Conservation (phyloP, 495 filamentous ascomycete species). For the Trichoderma virens region DNA sequence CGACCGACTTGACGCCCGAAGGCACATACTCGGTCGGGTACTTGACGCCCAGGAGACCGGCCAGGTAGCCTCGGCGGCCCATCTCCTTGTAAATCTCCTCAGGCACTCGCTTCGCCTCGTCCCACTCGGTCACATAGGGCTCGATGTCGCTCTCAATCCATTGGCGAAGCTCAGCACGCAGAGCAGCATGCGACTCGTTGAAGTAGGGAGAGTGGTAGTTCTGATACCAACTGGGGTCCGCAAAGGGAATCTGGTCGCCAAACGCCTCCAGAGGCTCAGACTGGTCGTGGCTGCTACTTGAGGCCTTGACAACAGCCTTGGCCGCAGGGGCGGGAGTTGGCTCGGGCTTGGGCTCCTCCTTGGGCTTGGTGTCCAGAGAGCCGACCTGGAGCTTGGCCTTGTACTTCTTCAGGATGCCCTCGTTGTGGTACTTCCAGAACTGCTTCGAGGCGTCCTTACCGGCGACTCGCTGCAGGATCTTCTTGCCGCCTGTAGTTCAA, state of each 20-base stretch:
- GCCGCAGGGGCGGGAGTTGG: conserved; percentile 47
- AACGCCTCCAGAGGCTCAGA: conserved; percentile 72
- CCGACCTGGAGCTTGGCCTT: conserved; percentile 80
- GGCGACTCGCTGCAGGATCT: conserved; percentile 88
- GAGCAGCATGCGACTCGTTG: conserved; percentile 83
- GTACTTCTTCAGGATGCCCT: conserved; percentile 91
- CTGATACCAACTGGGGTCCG: conserved; percentile 94
- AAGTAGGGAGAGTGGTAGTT: conserved; percentile 93
- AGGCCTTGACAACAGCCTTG: conserved; percentile 42
- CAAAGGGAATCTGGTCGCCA: conserved; percentile 82
- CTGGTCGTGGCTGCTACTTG: conserved; percentile 44
- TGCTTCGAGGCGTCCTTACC: conserved; percentile 97
- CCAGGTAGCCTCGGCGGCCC: conserved; percentile 86
- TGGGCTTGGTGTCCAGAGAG: conserved; percentile 80
- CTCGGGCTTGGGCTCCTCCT: conserved; percentile 49
- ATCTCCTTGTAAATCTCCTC: conserved; percentile 88
- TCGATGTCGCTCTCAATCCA: conserved; percentile 90
- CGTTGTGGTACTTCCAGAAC: conserved; percentile 99
- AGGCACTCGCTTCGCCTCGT: conserved; percentile 85
- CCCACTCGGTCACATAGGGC: conserved; percentile 91
- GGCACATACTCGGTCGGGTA: conserved; percentile 69
- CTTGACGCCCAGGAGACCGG: conserved; percentile 74
- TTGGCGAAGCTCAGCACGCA: conserved; percentile 81
- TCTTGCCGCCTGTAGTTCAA: conserved; percentile 70
- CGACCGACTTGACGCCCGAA: conserved; percentile 64